These are phyloP conservation scores for Aurifilum marmelostoma DNA, from an alignment of 2,329 filamentous ascomycete genomes.

Conservation along the genomic window DNA sequence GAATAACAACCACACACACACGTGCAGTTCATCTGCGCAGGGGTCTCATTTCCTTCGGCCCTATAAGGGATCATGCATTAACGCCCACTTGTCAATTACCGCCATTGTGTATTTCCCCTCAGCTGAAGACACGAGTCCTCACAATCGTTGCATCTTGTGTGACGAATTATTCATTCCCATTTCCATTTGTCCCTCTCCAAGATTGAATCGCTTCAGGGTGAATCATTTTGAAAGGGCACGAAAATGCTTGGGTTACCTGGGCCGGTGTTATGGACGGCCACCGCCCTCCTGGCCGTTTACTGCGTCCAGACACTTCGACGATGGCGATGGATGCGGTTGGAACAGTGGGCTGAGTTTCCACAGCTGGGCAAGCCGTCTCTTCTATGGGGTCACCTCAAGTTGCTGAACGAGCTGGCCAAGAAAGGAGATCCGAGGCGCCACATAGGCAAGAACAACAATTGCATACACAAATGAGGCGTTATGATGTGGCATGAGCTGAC, in stretches of 20 bases:
- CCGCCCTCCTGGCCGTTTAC: conserved; percentile 20
- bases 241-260: conserved; percentile 17
- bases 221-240: neutral
- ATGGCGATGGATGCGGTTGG: conserved; percentile 22
- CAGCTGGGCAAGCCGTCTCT: conserved; percentile 22
- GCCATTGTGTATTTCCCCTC: neutral
- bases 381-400: conserved; percentile 22
- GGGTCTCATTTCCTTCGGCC: neutral
- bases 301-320: conserved; percentile 15
- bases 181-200: too few species aligned
- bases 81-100: neutral
- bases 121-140: neutral
- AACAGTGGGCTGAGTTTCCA: conserved; percentile 22
- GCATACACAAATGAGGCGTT: too few species aligned
- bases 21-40: neutral
- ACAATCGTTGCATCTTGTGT: too few species aligned
- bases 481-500: neutral
- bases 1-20: too few species aligned
- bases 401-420: conserved; percentile 15
- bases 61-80: neutral
- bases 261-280: conserved; percentile 22
- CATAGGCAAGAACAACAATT: neutral
- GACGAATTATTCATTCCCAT: too few species aligned
- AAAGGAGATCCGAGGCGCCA: conserved; percentile 21
- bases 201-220: too few species aligned